Percentiles rank a stretch among this genome's conserved stretches.
Conservation (phyloP, 768 basidiomycete genomes). For the Hygrophorus pudorinus region DNA sequence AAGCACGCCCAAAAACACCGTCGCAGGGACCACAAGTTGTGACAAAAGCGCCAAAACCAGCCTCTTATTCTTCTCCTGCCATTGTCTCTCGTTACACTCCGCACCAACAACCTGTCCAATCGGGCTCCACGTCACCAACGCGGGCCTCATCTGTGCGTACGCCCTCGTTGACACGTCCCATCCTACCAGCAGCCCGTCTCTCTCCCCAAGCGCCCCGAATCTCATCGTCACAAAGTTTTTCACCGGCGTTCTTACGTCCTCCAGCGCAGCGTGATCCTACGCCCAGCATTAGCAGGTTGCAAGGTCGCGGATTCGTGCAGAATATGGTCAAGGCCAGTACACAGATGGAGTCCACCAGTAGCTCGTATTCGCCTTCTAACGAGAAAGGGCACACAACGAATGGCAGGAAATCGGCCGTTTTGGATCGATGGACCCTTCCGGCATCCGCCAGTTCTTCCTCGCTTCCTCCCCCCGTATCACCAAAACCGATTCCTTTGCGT, state of each 20-base stretch:
- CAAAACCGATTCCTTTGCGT: constrained; percentile 30
- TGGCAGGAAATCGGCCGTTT: constrained; percentile 42
- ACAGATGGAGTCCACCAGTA: constrained; percentile 32
- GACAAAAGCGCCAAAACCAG: background rate
- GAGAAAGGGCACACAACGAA: constrained; percentile 22
- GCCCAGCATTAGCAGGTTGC: constrained; percentile 72
- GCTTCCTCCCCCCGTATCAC: constrained; percentile 23
- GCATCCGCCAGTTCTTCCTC: constrained; percentile 17
- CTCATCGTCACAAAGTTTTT: constrained; percentile 32
- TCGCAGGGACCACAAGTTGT: background rate
- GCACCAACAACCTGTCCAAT: constrained; percentile 13
- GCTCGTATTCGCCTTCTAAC: constrained; percentile 19
- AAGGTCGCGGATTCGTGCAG: constrained; percentile 82
- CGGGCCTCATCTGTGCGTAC: constrained; percentile 25
- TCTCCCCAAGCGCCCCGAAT: constrained; percentile 34
- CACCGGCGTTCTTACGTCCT: constrained; percentile 51
- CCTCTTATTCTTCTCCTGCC: constrained; percentile 11
- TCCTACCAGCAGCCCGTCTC: constrained; percentile 38
- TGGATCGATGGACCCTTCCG: constrained; percentile 61
- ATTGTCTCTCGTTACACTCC: constrained; percentile 16
- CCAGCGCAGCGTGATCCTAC: constrained; percentile 59
- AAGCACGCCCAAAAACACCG: background rate
- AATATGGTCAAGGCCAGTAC: constrained; percentile 68
- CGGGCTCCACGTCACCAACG: constrained; percentile 16
- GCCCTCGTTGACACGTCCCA: constrained; percentile 41